Base-by-base conservation (phyloP, 1,284 basidiomycete species). In the Pseudozyma flocculosa region DNA sequence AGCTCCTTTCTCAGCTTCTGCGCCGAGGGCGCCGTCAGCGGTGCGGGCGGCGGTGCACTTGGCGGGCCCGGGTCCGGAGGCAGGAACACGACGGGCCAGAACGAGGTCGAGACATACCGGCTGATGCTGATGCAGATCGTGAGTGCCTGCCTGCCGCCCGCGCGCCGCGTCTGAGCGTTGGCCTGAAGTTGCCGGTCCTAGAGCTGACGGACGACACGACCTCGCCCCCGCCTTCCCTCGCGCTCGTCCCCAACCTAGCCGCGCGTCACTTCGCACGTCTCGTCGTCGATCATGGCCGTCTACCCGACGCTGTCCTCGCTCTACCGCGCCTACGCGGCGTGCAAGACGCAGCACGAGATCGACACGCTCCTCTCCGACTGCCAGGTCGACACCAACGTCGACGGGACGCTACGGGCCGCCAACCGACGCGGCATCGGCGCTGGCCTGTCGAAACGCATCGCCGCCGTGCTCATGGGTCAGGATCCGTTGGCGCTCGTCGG, bases 121-220 rank as follows among this genome's bases (percentile, higher is more conserved):
- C 47, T 56, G 61, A 64, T 64, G 61, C 50, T 64, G 1, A 50
- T 59, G 21, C 56, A 59, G 41, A 64, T 64, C 47, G 26, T 29
- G 11, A 5, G 26, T 29, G n/a, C n/a, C n/a, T n/a, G n/a, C n/a
- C n/a, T n/a, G n/a, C n/a, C n/a, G n/a, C n/a, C n/a, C n/a, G n/a
- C n/a, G n/a, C 26, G 26, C 26, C 7, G 26, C 26, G 26, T 29
- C n/a, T n/a, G n/a, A n/a, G n/a, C n/a, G n/a, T n/a, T n/a, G n/a
- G n/a, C n/a, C n/a, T n/a, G n/a, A n/a, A n/a, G n/a, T n/a, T n/a
- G n/a, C n/a, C n/a, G n/a, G n/a, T n/a, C n/a, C n/a, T n/a, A n/a
- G n/a, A n/a, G n/a, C n/a, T n/a, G n/a, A n/a, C n/a, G n/a, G n/a
- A n/a, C n/a, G n/a, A n/a, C n/a, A n/a, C n/a, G n/a, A n/a, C n/a